A percentile compares a stretch with the other conserved stretches of the same genome.
Conservation (phyloP, 2,329 filamentous ascomycete genomes). For the Zasmidium angulare region DNA sequence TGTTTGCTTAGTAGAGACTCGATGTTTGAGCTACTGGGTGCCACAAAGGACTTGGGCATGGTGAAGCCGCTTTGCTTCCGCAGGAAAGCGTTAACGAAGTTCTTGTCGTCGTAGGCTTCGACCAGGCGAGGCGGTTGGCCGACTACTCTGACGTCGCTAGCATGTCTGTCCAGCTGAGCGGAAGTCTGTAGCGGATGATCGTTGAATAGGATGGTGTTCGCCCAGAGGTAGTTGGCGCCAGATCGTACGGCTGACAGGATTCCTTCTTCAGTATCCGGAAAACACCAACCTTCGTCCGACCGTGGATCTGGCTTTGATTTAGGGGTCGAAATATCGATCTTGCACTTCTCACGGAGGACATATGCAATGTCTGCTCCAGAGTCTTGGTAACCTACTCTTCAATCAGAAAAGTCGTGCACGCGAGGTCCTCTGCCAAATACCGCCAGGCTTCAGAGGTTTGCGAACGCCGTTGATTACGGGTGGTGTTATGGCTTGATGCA, state of each 20-base stretch:
- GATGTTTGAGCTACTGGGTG: not conserved
- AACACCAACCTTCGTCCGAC: conserved; percentile 39
- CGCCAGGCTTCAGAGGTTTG: conserved; percentile 53
- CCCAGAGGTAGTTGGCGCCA: conserved; percentile 48
- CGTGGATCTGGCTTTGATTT: not conserved
- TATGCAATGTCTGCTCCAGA: conserved; percentile 52
- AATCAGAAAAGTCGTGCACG: not conserved
- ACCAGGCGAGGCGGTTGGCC: conserved; percentile 51
- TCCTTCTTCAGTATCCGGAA: conserved; percentile 46
- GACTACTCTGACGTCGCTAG: conserved; percentile 40
- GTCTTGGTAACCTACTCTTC: conserved; percentile 46
- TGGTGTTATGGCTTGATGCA: conserved; percentile 50
- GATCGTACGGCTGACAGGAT: conserved; percentile 42
- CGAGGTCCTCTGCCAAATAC: conserved; percentile 24
- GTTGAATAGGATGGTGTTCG: conserved; percentile 53
- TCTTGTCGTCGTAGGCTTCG: conserved; percentile 54
- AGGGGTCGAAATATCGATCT: conserved; percentile 32
- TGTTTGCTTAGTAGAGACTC: not conserved
- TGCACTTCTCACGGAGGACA: conserved; percentile 33
- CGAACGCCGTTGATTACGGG: conserved; percentile 49
- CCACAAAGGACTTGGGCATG: conserved; percentile 21
- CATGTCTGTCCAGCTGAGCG: conserved; percentile 29
- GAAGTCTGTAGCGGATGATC: conserved; percentile 53
- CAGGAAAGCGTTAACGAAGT: conserved; percentile 48
- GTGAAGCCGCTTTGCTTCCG: conserved; percentile 32